These are phyloP conservation scores for Penicillium sp. DNA, from an alignment of 2,329 filamentous ascomycete genomes.

Conservation along the genomic window DNA sequence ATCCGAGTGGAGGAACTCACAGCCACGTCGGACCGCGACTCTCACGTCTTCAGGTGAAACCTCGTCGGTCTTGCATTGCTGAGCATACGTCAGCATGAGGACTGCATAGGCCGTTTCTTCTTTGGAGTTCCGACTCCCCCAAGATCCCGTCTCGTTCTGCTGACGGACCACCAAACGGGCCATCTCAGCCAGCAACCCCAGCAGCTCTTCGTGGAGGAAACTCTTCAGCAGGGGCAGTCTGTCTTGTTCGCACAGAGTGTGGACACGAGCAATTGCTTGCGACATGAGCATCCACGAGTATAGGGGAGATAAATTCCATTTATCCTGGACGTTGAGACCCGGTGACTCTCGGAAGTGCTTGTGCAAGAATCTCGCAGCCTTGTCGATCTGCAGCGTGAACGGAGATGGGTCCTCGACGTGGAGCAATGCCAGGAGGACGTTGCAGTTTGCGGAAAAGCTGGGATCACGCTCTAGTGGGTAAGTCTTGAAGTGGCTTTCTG, in stretches of 20 bases:
- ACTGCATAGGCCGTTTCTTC: conserved; percentile 19
- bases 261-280: conserved; percentile 2
- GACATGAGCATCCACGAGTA: conserved; percentile 17
- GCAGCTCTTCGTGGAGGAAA: not conserved
- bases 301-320: conserved; percentile 18
- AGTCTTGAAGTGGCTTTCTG: conserved; percentile 26
- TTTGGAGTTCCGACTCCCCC: conserved; percentile 9
- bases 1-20: not conserved
- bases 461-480: conserved; percentile 27
- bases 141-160: conserved; percentile 12
- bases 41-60: not conserved
- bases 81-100: conserved; percentile 10
- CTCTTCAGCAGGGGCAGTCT: not conserved
- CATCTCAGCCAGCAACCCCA: not conserved
- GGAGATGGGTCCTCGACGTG: conserved; percentile 12
- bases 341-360: conserved; percentile 11
- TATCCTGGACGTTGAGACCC: conserved; percentile 22
- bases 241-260: conserved; percentile 1
- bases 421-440: conserved; percentile 29
- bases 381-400: not conserved
- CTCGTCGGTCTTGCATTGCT: not conserved
- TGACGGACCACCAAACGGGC: not conserved
- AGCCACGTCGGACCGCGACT: not conserved
- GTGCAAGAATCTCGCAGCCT: not conserved
- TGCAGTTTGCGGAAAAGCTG: conserved; percentile 33